A percentile compares a stretch with the other conserved stretches of the same genome.
Conservation (phyloP, 371 early-diverging fungal genomes). For the Mortierella sp. region DNA sequence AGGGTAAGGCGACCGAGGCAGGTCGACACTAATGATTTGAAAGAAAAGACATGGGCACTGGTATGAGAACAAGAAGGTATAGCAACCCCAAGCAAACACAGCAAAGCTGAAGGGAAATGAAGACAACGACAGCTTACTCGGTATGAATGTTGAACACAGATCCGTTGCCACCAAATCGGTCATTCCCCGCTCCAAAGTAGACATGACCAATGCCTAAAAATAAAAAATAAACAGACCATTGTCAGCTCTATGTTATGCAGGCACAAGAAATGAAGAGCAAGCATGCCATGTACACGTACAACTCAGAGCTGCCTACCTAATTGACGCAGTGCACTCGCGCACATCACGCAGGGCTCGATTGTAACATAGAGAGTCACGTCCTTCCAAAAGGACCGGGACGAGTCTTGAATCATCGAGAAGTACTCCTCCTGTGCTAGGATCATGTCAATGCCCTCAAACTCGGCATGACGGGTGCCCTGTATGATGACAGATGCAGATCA, state of each 20-base stretch:
- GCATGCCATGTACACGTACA: no score
- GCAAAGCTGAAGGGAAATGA: not conserved
- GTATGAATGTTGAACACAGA: conserved; percentile 82
- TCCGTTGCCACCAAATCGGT: conserved; percentile 97
- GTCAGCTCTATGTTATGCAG: not conserved
- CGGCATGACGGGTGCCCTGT: conserved; percentile 95
- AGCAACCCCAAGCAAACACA: conserved; percentile 1
- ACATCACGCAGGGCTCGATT: conserved; percentile 99
- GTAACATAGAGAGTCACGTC: conserved; percentile 92
- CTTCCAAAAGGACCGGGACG: conserved; percentile 61
- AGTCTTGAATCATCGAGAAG: conserved; percentile 56
- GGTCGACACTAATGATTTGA: conserved; percentile 32
- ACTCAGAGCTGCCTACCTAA: no score
- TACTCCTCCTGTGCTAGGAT: conserved; percentile 69
- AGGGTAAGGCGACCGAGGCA: conserved; percentile 61
- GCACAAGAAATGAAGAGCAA: not conserved
- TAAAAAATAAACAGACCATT: not conserved
- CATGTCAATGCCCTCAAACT: conserved; percentile 90
- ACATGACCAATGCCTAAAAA: conserved; percentile 78
- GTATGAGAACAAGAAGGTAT: not conserved
- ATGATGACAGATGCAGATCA: not conserved
- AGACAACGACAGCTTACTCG: conserved; percentile 62
- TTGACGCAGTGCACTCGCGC: conserved; percentile 91
- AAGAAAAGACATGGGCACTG: not conserved
- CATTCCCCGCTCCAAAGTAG: conserved; percentile 93